Conservation (phyloP, 192 early-diverging fungal genomes). For the Bifiguratus adelaidae region DNA sequence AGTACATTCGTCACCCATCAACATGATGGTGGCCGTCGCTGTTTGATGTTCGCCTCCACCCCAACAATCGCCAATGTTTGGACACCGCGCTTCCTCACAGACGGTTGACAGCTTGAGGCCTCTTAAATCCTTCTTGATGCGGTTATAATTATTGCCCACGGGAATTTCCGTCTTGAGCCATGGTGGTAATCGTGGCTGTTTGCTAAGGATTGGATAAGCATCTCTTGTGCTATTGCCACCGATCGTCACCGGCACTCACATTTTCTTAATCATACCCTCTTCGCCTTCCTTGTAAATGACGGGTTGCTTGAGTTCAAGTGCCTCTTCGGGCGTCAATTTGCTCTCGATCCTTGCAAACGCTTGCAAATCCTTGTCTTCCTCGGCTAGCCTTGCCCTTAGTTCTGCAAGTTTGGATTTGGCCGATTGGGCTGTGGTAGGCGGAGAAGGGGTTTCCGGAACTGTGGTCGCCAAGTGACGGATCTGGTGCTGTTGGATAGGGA, state of each 20-base stretch:
- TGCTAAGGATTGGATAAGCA: slow-evolving; percentile 16
- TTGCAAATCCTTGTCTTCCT: slow-evolving; percentile 18
- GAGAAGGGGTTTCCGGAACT: slow-evolving; percentile 1
- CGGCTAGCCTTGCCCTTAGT: slow-evolving; percentile 19
- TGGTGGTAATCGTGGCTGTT: slow-evolving; percentile 61
- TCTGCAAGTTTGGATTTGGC: slow-evolving; percentile 25
- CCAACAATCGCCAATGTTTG: slow-evolving; percentile 99
- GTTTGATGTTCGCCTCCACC: slow-evolving; percentile 84
- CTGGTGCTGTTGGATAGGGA: too few species aligned
- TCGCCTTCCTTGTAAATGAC: slow-evolving; percentile 23
- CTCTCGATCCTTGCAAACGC: too few species aligned
- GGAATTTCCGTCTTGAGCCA: slow-evolving; percentile 97
- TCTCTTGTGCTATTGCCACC: background rate
- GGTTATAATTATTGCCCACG: slow-evolving; percentile 60
- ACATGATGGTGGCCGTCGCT: slow-evolving; percentile 96
- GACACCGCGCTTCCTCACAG: slow-evolving; percentile 95
- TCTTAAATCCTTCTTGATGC: slow-evolving; percentile 85
- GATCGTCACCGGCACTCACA: background rate
- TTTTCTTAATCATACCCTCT: slow-evolving; percentile 16
- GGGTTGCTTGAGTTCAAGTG: slow-evolving; percentile 44
- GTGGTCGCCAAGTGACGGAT: slow-evolving; percentile 12
- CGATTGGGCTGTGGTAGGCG: slow-evolving; percentile 20
- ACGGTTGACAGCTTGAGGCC: slow-evolving; percentile 94
- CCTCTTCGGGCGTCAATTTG: slow-evolving; percentile 45
- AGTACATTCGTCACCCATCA: slow-evolving; percentile 98